Conservation (phyloP, 352 stramenopile genomes). For the Thalassiosira mediterranea region DNA sequence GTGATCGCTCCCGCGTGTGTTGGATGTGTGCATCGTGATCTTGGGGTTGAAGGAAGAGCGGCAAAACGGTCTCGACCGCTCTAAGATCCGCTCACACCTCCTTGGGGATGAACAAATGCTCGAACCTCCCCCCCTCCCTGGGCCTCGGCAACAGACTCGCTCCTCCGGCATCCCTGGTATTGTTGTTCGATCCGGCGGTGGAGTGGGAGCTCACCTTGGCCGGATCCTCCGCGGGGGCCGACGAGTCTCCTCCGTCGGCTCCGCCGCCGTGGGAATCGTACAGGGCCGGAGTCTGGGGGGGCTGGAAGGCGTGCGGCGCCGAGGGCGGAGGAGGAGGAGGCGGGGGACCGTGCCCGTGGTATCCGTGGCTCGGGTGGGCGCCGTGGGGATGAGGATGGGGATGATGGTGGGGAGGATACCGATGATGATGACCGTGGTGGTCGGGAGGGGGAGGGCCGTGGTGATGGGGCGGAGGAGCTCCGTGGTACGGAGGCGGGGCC, state of each 20-base stretch:
- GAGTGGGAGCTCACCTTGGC: conserved; percentile 28
- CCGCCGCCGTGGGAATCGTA: not conserved
- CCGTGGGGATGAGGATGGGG: conserved; percentile 7
- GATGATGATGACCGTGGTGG: not conserved
- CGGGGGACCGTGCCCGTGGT: not conserved
- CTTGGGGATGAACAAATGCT: conserved; percentile 51
- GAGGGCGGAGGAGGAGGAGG: too few species aligned
- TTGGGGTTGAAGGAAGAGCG: too few species aligned
- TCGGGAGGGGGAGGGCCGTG: not conserved
- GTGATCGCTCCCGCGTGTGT: too few species aligned
- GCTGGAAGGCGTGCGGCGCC: not conserved
- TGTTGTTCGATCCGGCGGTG: not conserved
- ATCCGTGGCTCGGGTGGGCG: conserved; percentile 1
- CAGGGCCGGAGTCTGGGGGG: conserved; percentile 27
- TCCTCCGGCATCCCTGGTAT: conserved; percentile 1
- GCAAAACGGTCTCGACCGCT: too few species aligned
- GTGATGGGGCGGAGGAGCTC: not conserved
- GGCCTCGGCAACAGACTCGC: conserved; percentile 27
- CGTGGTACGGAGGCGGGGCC: too few species aligned
- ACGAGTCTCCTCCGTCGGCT: not conserved
- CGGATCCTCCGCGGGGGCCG: too few species aligned
- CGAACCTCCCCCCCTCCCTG: conserved; percentile 16
- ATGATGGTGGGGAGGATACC: not conserved
- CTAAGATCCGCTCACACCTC: too few species aligned
- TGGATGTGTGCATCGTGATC: too few species aligned